These are phyloP conservation scores for Fonsecaea pedrosoi DNA, from an alignment of 2,329 filamentous ascomycete genomes.

Conservation along the genomic window DNA sequence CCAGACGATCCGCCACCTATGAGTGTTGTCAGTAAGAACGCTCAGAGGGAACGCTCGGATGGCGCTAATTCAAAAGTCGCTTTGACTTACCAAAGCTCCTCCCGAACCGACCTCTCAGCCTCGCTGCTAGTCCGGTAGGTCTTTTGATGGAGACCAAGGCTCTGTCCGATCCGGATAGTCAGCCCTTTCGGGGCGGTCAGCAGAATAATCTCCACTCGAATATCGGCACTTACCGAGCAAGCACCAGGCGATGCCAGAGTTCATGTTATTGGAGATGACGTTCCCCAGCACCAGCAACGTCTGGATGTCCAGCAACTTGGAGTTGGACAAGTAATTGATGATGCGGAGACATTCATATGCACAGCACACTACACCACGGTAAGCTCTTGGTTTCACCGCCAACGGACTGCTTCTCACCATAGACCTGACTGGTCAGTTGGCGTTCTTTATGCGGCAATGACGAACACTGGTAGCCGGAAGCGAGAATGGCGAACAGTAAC, in stretches of 20 bases:
- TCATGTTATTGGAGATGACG: slow-evolving; percentile 67
- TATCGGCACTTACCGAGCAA: slow-evolving; percentile 53
- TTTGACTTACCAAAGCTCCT: slow-evolving; percentile 64
- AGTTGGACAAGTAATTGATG: slow-evolving; percentile 67
- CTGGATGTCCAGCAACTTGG: slow-evolving; percentile 66
- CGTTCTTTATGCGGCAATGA: slow-evolving; percentile 63
- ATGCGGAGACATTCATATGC: slow-evolving; percentile 68
- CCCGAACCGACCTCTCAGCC: slow-evolving; percentile 61
- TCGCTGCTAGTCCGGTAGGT: slow-evolving; percentile 2
- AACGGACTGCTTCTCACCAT: slow-evolving; percentile 51
- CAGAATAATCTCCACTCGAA: slow-evolving; percentile 22
- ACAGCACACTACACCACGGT: slow-evolving; percentile 59
- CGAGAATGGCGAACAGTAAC: slow-evolving; percentile 65
- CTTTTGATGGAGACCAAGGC: slow-evolving; percentile 43
- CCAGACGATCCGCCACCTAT: slow-evolving; percentile 46
- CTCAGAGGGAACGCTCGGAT: slow-evolving; percentile 38
- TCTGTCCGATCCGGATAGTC: slow-evolving; percentile 45
- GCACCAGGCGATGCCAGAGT: slow-evolving; percentile 67
- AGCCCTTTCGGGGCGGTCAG: slow-evolving; percentile 39
- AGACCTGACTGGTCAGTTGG: slow-evolving; percentile 68
- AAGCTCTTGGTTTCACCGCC: slow-evolving; percentile 37
- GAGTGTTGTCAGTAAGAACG: slow-evolving; percentile 42
- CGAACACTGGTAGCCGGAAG: slow-evolving; percentile 67
- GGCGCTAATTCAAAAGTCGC: slow-evolving; percentile 54
- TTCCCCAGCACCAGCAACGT: slow-evolving; percentile 67